Conservation (phyloP, 179 eudicot species). For the Gypsophila paniculata region DNA sequence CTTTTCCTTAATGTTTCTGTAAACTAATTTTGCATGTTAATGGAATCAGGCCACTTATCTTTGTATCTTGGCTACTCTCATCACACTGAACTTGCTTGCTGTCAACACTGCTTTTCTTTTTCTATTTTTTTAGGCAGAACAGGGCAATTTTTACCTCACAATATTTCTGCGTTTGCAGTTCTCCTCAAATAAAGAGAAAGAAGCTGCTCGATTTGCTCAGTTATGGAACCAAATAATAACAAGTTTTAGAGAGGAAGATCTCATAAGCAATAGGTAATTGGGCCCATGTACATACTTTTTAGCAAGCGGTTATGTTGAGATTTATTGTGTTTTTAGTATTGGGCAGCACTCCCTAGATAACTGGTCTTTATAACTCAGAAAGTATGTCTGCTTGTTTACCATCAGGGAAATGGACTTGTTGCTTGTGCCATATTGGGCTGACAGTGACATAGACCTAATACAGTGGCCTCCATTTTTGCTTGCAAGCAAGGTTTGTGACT, state of each 20-base stretch:
- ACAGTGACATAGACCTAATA: constrained; percentile 69
- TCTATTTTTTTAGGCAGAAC: background rate
- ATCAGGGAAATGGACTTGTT: constrained; percentile 92
- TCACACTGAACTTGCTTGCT: background rate
- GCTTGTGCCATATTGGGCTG: constrained; percentile 99
- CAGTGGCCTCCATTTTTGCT: constrained; percentile 99
- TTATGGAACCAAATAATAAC: constrained; percentile 93
- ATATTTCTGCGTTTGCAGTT: constrained; percentile 38
- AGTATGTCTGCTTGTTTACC: background rate
- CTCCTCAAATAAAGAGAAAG: constrained; percentile 65
- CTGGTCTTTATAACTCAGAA: constrained; percentile 3
- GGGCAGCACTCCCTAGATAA: background rate
- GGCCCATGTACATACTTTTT: background rate
- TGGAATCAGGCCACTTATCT: background rate
- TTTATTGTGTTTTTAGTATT: background rate
- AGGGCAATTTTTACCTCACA: background rate
- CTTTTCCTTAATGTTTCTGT: background rate
- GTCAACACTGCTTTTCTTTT: background rate
- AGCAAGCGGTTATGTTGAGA: no score
- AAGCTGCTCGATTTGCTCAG: constrained; percentile 95
- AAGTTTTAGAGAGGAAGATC: constrained; percentile 96
- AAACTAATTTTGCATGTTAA: background rate
- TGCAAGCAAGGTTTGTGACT: constrained; percentile 86
- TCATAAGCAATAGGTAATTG: constrained; percentile 67
- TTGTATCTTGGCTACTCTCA: background rate